Conservation (phyloP, 495 filamentous ascomycete genomes). For the Daldinia concentrica region DNA sequence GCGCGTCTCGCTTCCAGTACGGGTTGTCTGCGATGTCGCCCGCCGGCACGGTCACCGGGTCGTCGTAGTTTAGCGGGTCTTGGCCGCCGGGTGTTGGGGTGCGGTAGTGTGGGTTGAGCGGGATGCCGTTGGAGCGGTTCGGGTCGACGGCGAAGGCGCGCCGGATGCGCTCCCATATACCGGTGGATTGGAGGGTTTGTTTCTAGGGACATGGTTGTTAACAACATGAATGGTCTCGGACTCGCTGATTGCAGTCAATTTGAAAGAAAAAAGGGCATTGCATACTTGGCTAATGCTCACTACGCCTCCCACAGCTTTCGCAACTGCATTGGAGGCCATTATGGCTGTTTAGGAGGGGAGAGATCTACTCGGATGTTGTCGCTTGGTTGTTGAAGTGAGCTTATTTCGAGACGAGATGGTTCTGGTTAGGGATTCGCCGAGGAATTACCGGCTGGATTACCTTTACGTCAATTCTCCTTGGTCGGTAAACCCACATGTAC, state of each 20-base stretch:
- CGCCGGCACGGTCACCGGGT: conserved; percentile 90
- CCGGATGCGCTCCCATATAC: conserved; percentile 88
- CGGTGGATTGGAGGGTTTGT: conserved; percentile 93
- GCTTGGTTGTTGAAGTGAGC: conserved; percentile 32
- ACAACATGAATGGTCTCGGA: background rate
- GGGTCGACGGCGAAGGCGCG: conserved; percentile 82
- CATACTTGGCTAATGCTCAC: conserved; percentile 59
- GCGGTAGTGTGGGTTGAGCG: conserved; percentile 91
- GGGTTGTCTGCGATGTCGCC: conserved; percentile 96
- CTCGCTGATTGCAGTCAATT: background rate
- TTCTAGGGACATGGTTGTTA: conserved; percentile 65
- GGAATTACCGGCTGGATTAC: conserved; percentile 37
- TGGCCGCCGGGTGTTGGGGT: conserved; percentile 84
- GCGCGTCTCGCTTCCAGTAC: conserved; percentile 95
- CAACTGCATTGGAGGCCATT: conserved; percentile 65
- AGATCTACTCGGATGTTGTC: conserved; percentile 28
- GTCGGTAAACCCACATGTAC: background rate
- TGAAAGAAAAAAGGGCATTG: background rate
- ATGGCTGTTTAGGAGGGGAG: conserved; percentile 40
- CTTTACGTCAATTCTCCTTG: conserved; percentile 40
- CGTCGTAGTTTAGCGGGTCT: conserved; percentile 81
- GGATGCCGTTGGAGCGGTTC: conserved; percentile 88
- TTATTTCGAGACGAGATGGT: conserved; percentile 22
- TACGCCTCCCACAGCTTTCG: conserved; percentile 58
- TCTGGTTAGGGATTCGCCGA: conserved; percentile 34